Evolutionary conservation across 371 early-diverging fungal genomes (phyloP).

Genomic region (Mucor saturninus): DNA sequence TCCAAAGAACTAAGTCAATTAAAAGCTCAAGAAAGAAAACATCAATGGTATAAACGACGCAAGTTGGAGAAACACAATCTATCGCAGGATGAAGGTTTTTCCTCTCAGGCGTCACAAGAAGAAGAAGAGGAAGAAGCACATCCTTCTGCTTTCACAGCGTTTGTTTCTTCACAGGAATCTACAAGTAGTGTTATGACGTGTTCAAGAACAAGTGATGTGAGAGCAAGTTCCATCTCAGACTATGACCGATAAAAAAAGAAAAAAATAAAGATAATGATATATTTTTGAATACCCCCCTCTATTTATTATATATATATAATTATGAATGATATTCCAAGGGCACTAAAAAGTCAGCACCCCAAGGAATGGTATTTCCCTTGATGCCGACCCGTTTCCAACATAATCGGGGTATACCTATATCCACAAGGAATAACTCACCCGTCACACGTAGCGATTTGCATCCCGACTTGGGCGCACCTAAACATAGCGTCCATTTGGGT

Average conservation of each 20-base stretch:
- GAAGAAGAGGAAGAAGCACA: background rate
- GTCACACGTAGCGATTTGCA: conserved; percentile 58
- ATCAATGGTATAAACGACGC: conserved; percentile 66
- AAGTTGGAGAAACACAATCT: conserved; percentile 39
- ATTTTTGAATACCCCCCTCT: background rate
- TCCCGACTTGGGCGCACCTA: conserved; percentile 77
- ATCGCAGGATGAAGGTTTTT: conserved; percentile 20
- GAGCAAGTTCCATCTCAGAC: conserved; percentile 21
- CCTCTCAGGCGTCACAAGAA: conserved; percentile 16
- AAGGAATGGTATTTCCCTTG: conserved; percentile 63
- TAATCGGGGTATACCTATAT: conserved; percentile 74
- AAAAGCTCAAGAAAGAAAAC: conserved; percentile 66
- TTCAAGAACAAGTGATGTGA: conserved; percentile 37
- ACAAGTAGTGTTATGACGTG: conserved; percentile 1
- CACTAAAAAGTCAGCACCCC: conserved; percentile 77
- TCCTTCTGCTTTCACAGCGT: conserved; percentile 1
- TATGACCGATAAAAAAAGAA: conserved; percentile 6
- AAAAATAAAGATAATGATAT: background rate
- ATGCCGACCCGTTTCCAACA: conserved; percentile 70
- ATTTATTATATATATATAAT: background rate
- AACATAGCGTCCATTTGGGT: conserved; percentile 77
- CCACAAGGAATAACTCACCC: conserved; percentile 79
- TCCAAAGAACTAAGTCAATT: conserved; percentile 53
- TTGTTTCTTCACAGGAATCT: background rate
- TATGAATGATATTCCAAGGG: conserved; percentile 58